These are phyloP conservation scores for Termitomyces sp. DNA, from an alignment of 768 basidiomycete genomes.

Conservation along the genomic window DNA sequence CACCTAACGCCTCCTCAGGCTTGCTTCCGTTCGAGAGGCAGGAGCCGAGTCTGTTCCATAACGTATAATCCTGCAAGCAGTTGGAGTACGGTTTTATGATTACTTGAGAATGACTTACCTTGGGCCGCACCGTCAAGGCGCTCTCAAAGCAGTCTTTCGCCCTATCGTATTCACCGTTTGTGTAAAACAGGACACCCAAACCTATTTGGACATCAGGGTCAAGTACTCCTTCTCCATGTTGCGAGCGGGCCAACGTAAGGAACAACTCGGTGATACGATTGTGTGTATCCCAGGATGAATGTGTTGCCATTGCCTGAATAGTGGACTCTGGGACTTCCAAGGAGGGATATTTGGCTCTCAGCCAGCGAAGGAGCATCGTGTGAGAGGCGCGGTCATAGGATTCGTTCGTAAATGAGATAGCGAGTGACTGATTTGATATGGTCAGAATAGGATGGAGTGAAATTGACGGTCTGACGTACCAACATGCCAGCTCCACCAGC, in stretches of 20 bases:
- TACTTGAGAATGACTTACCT: slow-evolving; percentile 24
- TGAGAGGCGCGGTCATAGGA: slow-evolving; percentile 84
- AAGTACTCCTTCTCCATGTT: slow-evolving; percentile 65
- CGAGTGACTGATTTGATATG: slow-evolving; percentile 63
- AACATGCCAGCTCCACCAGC: slow-evolving; percentile 71
- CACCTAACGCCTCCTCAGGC: slow-evolving; percentile 89
- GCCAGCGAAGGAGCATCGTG: slow-evolving; percentile 82
- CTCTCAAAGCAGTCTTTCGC: slow-evolving; percentile 95
- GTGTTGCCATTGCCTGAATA: slow-evolving; percentile 45
- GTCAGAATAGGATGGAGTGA: slow-evolving; percentile 5
- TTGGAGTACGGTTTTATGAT: background rate
- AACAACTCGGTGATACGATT: slow-evolving; percentile 79
- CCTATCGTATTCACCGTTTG: slow-evolving; percentile 77
- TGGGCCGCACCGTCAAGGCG: slow-evolving; percentile 76
- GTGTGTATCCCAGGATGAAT: slow-evolving; percentile 81
- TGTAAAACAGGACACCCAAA: slow-evolving; percentile 91
- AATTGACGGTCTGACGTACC: slow-evolving; percentile 37
- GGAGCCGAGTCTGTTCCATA: slow-evolving; percentile 96
- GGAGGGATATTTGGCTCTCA: slow-evolving; percentile 61
- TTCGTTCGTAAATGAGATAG: slow-evolving; percentile 96
- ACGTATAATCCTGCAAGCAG: slow-evolving; percentile 66
- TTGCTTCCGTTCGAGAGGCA: slow-evolving; percentile 91
- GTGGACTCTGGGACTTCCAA: slow-evolving; percentile 54
- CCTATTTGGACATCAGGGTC: slow-evolving; percentile 94
- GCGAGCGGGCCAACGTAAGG: slow-evolving; percentile 76